Evolutionary conservation across 2,329 filamentous ascomycete species (phyloP).

Genomic region (Colletotrichum sp.): DNA sequence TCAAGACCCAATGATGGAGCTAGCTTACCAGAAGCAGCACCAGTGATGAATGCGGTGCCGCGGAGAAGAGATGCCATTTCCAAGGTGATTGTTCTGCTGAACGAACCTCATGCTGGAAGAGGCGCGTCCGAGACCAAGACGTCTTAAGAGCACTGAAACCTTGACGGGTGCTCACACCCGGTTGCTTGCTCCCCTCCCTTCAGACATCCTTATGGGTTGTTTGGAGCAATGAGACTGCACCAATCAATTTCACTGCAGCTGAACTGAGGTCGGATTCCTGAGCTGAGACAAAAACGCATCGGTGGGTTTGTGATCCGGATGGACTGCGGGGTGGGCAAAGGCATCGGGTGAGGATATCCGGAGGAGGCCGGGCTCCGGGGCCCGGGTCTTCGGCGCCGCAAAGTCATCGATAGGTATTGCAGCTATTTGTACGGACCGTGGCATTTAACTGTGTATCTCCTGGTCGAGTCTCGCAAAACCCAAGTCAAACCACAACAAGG

Average conservation of each 20-base stretch:
- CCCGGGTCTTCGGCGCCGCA: background rate
- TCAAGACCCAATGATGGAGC: background rate
- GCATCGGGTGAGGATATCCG: background rate
- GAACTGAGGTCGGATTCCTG: background rate
- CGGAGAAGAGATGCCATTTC: slow-evolving; percentile 44
- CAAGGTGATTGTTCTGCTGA: background rate
- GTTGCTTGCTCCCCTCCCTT: background rate
- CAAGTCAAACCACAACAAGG: background rate
- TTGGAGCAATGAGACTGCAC: background rate
- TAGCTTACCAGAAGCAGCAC: slow-evolving; percentile 47
- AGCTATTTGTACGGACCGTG: background rate
- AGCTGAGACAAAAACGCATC: background rate
- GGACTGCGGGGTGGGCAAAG: background rate
- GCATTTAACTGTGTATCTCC: background rate
- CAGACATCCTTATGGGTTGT: background rate
- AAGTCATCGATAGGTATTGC: background rate
- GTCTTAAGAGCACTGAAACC: background rate
- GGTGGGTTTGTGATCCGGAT: background rate
- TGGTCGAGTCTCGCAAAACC: background rate
- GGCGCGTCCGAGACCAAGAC: background rate
- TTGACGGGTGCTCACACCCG: background rate
- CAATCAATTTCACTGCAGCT: background rate
- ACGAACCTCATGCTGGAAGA: background rate
- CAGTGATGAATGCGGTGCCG: slow-evolving; percentile 54
- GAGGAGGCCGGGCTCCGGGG: background rate